Base-by-base conservation (phyloP, 371 early-diverging fungal genomes). In the Mucor piriformis region DNA sequence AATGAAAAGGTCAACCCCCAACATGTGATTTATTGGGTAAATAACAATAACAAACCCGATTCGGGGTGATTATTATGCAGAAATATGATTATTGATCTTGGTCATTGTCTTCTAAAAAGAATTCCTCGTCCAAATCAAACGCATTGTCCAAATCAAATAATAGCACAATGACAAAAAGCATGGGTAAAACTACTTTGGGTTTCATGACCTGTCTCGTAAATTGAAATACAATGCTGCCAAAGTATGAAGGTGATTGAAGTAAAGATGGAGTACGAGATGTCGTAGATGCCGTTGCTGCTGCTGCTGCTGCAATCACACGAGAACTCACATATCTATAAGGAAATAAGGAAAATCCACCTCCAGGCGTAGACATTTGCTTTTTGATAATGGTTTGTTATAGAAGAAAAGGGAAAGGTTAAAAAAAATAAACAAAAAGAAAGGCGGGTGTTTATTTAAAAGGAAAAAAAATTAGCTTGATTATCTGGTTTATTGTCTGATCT, bases 111-210 rank as follows among this genome's bases (percentile, higher is more conserved):
- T 55, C 55, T 32, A 55, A 44, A 59, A 59, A 55, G 34, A 54
- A 55, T 11, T 65, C 65, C 8, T 76, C 79, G 21, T 79, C 79
- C 11, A 79, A 21, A 46, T 79, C 74, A 49, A 79, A 64, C 23
- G 66, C 55, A 38, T 72, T 76, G 20, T 77, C 74, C 13, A 79
- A 57, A 64, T 79, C 79, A 56, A 79, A 79, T 12, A 79, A 49
- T 8, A 79, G 42, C 5, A 76, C 72, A 34, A 74, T 70, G 23
- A 74, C 59, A 29, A 74, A 61, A 1, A 79, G 61, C 68, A 74
- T 69, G 16, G 74, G 74, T 15, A 74, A 42, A 20, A 79, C 37
- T 6, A 79, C 61, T 29, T 61, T 64, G 3, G 76, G 79, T 27
- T 64, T 66, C 63, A 79, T 63, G 3, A 79, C 64, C 49, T 76